Conservation (phyloP, 495 filamentous ascomycete genomes). For the Daldinia grandis region DNA sequence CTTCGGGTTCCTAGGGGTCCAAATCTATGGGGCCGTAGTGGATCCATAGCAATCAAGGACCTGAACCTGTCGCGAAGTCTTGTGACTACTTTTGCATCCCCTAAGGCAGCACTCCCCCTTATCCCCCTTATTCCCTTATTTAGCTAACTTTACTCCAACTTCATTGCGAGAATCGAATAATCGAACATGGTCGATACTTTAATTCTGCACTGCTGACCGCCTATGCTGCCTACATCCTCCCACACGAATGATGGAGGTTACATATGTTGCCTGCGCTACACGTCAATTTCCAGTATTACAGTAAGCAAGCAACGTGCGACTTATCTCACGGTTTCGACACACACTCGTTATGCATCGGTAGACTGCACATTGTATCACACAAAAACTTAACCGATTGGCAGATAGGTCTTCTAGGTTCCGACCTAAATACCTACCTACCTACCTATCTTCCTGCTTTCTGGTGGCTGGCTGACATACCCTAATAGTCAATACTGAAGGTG, state of each 20-base stretch:
- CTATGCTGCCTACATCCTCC: constrained; percentile 5
- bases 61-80: constrained; percentile 33
- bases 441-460: background rate
- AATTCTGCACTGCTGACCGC: background rate
- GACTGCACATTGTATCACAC: background rate
- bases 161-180: background rate
- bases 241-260: background rate
- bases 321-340: background rate
- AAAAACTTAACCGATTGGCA: background rate
- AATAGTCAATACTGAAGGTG: background rate
- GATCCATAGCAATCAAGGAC: background rate
- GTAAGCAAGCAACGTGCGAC: background rate
- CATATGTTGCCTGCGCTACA: background rate
- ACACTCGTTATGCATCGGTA: background rate
- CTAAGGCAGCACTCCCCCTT: background rate
- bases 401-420: background rate
- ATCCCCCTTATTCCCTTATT: constrained; percentile 7
- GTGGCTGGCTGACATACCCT: background rate
- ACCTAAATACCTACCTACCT: too few relatives aligned
- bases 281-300: background rate
- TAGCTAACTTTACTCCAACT: constrained; percentile 6
- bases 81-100: constrained; percentile 22
- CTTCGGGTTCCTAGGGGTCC: background rate
- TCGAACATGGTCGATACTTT: constrained; percentile 15
- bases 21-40: background rate